Evolutionary conservation across 1,284 basidiomycete genomes (phyloP).

Genomic region (Anthracocystis walkeri): DNA sequence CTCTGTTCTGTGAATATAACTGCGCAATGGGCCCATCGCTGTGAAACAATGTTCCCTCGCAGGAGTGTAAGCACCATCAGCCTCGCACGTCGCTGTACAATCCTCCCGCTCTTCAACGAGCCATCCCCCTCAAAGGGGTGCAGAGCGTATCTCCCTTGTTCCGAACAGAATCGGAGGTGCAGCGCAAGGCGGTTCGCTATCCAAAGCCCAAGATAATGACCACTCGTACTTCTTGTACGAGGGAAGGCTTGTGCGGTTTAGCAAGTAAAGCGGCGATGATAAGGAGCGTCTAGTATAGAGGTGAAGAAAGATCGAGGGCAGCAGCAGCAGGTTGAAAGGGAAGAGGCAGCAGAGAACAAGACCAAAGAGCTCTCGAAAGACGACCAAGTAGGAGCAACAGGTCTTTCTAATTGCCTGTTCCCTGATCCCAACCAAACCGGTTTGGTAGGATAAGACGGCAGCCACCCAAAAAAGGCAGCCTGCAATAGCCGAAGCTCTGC

Average conservation of each 20-base stretch:
- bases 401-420: conserved; percentile 48
- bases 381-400: conserved; percentile 48
- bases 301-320: conserved; percentile 5
- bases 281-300: not conserved
- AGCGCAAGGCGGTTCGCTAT: conserved; percentile 27
- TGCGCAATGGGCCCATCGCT: conserved; percentile 40
- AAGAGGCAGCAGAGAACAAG: conserved; percentile 23
- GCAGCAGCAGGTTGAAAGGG: conserved; percentile 4
- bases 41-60: conserved; percentile 28
- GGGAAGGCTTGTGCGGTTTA: too few species aligned
- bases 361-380: conserved; percentile 2
- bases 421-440: conserved; percentile 29
- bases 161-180: conserved; percentile 8
- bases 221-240: too few species aligned
- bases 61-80: conserved; percentile 18
- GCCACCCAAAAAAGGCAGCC: conserved; percentile 25
- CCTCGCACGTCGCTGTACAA: conserved; percentile 17
- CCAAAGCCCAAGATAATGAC: not conserved
- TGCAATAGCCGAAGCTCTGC: not conserved
- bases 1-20: conserved; percentile 44
- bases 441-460: conserved; percentile 39
- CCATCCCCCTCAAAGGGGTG: not conserved
- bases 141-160: conserved; percentile 25
- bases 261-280: too few species aligned
- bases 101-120: not conserved